Evolutionary conservation across 2,329 filamentous ascomycete genomes (phyloP), one percentile per base, ranked within the genome.

Genomic region (Zopfia rhizophila): DNA sequence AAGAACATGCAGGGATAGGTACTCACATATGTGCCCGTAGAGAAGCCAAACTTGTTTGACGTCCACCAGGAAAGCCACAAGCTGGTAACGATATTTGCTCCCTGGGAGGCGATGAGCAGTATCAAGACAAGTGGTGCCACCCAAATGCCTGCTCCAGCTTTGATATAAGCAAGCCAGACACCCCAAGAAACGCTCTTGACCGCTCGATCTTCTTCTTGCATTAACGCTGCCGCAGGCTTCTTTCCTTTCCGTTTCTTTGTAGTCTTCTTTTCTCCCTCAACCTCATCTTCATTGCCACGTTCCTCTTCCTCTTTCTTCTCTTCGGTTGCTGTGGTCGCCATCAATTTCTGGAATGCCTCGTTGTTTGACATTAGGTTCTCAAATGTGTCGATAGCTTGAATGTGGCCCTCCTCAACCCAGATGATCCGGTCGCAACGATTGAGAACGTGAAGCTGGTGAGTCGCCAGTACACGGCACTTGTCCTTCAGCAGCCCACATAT

Each of bases 61-160:
- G 90, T 95, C 93, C 93, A 97, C 75, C 86, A 97, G 0, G 91
- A 94, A 1, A 97, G 82, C 93, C 93, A 97, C 42, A 97, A 74
- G 63, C 88, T 92, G 10, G 91, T 96, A 56, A 84, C 81, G 54
- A 97, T 93, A 65, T 96, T 97, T 51, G 89, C 82, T 7, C 87
- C 90, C 65, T 96, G 91, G 0, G 89, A 86, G 8, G 91, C 64
- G 5, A 90, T 68, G 8, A 96, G 79, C 3, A 91, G 71, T 17
- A 84, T 46, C 3, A 91, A 68, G 4, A 93, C 69, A 7, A 84
- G 52, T 0, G 88, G 82, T 1, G 84, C 87, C 50, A 89, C 86
- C 55, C 88, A 72, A 6, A 90, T 77, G 7, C 84, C 84, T 4
- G 90, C 90, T 0, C 89, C 90, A 5, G 91, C 88, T 51, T 77